Conservation (phyloP, 139 green algal species). For the Ulvella scutata region DNA sequence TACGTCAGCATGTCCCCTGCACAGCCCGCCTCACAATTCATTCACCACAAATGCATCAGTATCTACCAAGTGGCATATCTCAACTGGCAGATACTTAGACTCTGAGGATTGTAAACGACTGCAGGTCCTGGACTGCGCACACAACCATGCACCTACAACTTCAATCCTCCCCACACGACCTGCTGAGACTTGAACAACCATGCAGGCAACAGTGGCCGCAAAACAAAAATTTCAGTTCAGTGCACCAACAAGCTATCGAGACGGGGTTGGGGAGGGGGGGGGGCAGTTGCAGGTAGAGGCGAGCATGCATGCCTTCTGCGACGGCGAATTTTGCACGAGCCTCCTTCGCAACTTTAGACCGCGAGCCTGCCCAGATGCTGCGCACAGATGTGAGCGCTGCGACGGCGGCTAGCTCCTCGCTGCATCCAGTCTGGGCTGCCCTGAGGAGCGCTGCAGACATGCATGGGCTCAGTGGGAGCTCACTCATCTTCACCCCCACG, state of each 20-base stretch:
- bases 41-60: too few relatives aligned
- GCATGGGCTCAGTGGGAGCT: constrained; percentile 51
- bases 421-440: constrained; percentile 34
- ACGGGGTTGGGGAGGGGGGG: too few relatives aligned
- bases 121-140: background rate
- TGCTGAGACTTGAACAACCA: too few relatives aligned
- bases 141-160: too few relatives aligned
- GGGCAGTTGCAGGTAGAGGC: too few relatives aligned
- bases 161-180: too few relatives aligned
- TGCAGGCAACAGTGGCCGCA: background rate
- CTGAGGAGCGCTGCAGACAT: constrained; percentile 45
- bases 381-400: constrained; percentile 36
- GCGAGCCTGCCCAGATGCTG: constrained; percentile 18
- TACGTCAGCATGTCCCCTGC: constrained; percentile 42
- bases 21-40: too few relatives aligned
- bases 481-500: constrained; percentile 36
- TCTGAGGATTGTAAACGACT: background rate
- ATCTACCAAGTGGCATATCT: background rate
- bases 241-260: too few relatives aligned
- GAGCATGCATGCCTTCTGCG: too few relatives aligned
- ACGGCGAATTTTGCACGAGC: constrained; percentile 43
- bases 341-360: constrained; percentile 11
- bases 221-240: background rate
- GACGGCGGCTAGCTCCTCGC: constrained; percentile 47
- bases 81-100: background rate